Evolutionary conservation across 2,329 filamentous ascomycete genomes (phyloP), one percentile per base, ranked within the genome.

Genomic region (Biscogniauxia mediterranea): DNA sequence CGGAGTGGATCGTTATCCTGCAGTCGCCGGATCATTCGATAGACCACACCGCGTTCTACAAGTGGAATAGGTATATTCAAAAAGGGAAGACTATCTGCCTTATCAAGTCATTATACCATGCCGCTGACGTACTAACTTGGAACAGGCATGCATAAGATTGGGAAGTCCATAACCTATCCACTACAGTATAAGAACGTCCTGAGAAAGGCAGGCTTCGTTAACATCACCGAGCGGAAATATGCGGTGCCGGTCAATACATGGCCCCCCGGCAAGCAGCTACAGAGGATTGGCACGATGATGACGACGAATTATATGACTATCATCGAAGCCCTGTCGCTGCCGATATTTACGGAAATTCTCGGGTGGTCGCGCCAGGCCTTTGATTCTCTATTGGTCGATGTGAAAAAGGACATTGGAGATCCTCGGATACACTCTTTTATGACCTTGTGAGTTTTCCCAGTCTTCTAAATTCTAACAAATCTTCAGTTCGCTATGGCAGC

Each of bases 1-100:
- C 71, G 11, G 74, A 76, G 63, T 76, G 71, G 71, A 63, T 73
- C 54, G 66, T 70, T 50, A 46, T 68, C 9, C 66, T 77, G n/a
- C 68, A 71, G 52, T 72, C 70, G 3, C 69, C 75, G 13, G 68
- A 74, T 61, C 65, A 67, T 54, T 72, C 71, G 1, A 64, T 75
- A 2, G 55, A 66, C 3, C 71, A 72, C 52, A 75, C 65, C 7
- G 68, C 68, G 2, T 68, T 76, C 55, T 64, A 71, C n/a, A 70
- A 63, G 38, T 74, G 74, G 69, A 71, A 72, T 54, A 49, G 25
- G 3, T 62, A 72, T 17, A 63, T 75, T 61, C 66, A 59, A 51
- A 32, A 11, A 61, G 65, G 65, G 38, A 46, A 6, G 38, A 46
- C 13, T 3, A 46, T 46, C 38, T 46, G 2, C 6, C 38, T 46